These are phyloP conservation scores for Myxozyma udenii DNA, from an alignment of 805 yeast genomes.

Conservation along the genomic window DNA sequence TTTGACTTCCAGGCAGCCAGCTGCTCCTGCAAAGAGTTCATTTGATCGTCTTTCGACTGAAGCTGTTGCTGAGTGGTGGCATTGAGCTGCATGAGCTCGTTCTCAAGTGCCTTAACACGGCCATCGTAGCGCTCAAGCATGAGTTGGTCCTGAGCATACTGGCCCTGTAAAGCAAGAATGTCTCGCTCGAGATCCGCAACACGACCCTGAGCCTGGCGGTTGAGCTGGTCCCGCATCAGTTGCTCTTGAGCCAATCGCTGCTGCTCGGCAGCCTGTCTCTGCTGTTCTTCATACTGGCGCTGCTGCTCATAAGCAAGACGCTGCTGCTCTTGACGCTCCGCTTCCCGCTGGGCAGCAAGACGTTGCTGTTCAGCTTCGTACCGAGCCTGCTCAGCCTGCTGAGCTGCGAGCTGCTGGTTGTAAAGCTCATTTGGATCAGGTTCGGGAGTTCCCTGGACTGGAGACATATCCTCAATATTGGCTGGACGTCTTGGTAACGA, in stretches of 20 bases:
- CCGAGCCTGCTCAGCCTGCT: constrained; percentile 35
- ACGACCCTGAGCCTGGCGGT: constrained; percentile 71
- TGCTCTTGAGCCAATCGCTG: constrained; percentile 73
- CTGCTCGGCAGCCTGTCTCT: constrained; percentile 61
- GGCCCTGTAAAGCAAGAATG: constrained; percentile 66
- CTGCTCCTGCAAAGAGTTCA: constrained; percentile 68
- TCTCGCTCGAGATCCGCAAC: constrained; percentile 82
- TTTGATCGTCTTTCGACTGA: constrained; percentile 70
- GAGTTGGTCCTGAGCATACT: constrained; percentile 80
- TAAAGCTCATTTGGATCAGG: constrained; percentile 39
- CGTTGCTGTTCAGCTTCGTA: constrained; percentile 37
- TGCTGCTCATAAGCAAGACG: constrained; percentile 68
- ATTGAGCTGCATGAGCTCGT: constrained; percentile 60
- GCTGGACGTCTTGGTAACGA: constrained; percentile 44
- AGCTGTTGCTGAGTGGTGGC: constrained; percentile 69
- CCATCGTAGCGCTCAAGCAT: constrained; percentile 83
- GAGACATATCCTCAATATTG: constrained; percentile 30
- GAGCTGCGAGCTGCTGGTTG: constrained; percentile 44
- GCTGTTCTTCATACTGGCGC: constrained; percentile 68
- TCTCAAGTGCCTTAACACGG: constrained; percentile 76
- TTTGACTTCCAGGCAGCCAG: constrained; percentile 74
- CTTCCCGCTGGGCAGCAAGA: constrained; percentile 55
- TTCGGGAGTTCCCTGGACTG: constrained; percentile 34
- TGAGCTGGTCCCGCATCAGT: constrained; percentile 60
- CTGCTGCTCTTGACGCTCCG: constrained; percentile 64